A percentile compares a stretch with the other conserved stretches of the same genome.
These are phyloP conservation scores for Aspergillus proliferans DNA, from an alignment of 2,329 filamentous ascomycete genomes.

Conservation along the genomic window DNA sequence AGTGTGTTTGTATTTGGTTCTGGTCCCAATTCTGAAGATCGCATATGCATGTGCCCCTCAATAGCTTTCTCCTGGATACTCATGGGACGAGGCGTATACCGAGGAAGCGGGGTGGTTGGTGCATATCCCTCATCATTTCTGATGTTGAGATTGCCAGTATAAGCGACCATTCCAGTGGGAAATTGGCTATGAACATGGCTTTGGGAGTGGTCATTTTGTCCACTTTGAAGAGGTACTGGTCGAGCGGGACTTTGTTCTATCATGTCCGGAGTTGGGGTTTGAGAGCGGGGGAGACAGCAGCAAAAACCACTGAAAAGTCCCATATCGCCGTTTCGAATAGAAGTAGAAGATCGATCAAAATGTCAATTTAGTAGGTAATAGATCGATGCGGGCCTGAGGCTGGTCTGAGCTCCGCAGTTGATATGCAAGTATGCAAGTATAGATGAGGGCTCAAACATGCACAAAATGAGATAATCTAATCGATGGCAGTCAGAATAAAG, in stretches of 20 bases:
- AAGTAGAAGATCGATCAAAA: background rate
- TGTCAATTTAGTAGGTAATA: background rate
- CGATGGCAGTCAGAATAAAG: background rate
- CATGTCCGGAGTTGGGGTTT: background rate
- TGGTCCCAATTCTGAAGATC: slow-evolving; percentile 13
- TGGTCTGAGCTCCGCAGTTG: background rate
- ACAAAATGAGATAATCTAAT: no score
- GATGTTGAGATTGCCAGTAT: background rate
- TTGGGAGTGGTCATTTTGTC: background rate
- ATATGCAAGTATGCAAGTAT: background rate
- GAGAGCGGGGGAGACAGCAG: background rate
- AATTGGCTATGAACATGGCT: background rate
- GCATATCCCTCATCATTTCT: slow-evolving; percentile 24
- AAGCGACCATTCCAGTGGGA: background rate
- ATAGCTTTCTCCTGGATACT: slow-evolving; percentile 37
- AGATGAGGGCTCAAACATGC: background rate
- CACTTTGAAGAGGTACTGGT: background rate
- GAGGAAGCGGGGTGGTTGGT: slow-evolving; percentile 30
- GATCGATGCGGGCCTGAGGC: background rate
- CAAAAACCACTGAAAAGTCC: slow-evolving; percentile 1
- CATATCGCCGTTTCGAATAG: background rate
- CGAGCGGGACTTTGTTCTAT: background rate
- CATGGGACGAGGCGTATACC: slow-evolving; percentile 35
- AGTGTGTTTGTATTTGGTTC: background rate
- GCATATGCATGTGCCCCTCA: slow-evolving; percentile 27